Conservation (phyloP, 2,329 filamentous ascomycete species). For the Pestalotiopsis sp. region DNA sequence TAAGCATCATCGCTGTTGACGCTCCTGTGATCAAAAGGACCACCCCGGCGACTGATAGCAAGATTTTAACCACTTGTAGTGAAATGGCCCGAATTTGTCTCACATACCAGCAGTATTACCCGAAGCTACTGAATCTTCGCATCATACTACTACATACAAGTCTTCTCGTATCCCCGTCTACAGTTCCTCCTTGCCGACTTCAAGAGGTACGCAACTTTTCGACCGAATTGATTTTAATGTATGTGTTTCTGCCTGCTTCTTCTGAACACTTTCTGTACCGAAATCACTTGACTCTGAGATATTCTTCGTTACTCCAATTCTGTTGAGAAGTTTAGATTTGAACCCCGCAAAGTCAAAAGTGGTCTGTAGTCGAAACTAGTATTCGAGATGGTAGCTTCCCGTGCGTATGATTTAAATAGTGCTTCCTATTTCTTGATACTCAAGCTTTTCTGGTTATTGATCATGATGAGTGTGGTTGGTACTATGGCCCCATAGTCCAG, state of each 20-base stretch:
- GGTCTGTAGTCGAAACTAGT: neutral
- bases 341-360: neutral
- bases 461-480: neutral
- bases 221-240: no score
- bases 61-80: neutral
- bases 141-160: no score
- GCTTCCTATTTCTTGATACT: neutral
- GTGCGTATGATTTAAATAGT: neutral
- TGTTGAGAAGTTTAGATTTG: neutral
- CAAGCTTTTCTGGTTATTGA: neutral
- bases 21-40: neutral
- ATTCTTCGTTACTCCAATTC: no score
- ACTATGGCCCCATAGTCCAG: neutral
- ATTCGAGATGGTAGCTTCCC: neutral
- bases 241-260: no score
- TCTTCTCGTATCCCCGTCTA: no score
- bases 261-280: neutral
- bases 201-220: no score
- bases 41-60: neutral
- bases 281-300: neutral
- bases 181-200: no score
- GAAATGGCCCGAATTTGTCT: neutral
- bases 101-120: neutral
- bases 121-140: no score
- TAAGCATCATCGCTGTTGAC: neutral